A percentile compares a stretch with the other conserved stretches of the same genome.
phyloP scores from a whole-genome alignment of 2,329 filamentous ascomycete species.

The Colletotrichum camelliae region DNA sequence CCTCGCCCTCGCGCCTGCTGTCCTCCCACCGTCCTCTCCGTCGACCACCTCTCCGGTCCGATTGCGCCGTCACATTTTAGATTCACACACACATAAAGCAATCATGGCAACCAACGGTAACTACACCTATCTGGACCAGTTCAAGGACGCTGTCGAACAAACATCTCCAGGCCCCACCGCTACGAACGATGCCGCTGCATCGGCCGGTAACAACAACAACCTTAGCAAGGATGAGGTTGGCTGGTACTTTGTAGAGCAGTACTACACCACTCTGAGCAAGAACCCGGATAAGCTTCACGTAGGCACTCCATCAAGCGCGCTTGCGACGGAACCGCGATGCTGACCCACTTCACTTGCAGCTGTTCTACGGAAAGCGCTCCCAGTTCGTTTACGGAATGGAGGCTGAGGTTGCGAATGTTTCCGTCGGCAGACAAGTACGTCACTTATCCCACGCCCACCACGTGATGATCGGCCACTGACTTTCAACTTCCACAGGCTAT shows the following conservation, averaged over 20 bases:
- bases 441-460: background rate
- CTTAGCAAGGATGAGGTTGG: slow-evolving; percentile 90
- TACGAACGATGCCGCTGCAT: slow-evolving; percentile 35
- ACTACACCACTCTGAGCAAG: slow-evolving; percentile 97
- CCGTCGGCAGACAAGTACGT: slow-evolving; percentile 84
- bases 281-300: slow-evolving; percentile 90
- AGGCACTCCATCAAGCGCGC: slow-evolving; percentile 35
- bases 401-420: slow-evolving; percentile 85
- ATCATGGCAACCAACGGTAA: slow-evolving; percentile 66
- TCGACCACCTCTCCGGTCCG: background rate
- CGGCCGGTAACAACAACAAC: slow-evolving; percentile 46
- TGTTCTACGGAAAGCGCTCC: slow-evolving; percentile 96
- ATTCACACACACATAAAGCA: slow-evolving; percentile 3
- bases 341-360: slow-evolving; percentile 43
- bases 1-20: background rate
- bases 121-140: slow-evolving; percentile 50
- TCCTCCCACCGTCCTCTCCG: background rate
- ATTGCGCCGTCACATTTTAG: slow-evolving; percentile 14
- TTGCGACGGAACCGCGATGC: background rate
- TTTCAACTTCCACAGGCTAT: slow-evolving; percentile 67
- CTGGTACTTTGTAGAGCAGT: slow-evolving; percentile 99
- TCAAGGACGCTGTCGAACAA: slow-evolving; percentile 43
- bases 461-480: slow-evolving; percentile 18
- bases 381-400: slow-evolving; percentile 94
- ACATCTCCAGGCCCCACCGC: slow-evolving; percentile 39